phyloP scores from a whole-genome alignment of 108 stramenopile genomes.

The Pseudonitzschia delicatissima region DNA sequence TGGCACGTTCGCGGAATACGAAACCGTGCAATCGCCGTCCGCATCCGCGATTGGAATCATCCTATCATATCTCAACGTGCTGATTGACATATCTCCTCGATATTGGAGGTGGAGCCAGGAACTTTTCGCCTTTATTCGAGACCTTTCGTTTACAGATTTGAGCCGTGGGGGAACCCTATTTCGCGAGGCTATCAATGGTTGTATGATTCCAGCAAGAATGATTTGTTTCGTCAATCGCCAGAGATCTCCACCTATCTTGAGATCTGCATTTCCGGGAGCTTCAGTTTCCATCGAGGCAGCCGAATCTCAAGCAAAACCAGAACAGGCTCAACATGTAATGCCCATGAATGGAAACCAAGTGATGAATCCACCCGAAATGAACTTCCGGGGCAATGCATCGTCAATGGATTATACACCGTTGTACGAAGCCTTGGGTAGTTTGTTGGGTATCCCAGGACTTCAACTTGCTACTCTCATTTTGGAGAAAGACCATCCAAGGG shows the following conservation, averaged over 20 bases:
- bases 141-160: conserved; percentile 47
- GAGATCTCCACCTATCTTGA: conserved; percentile 43
- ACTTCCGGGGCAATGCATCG: conserved; percentile 39
- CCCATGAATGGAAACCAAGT: conserved; percentile 37
- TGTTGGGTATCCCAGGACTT: conserved; percentile 50
- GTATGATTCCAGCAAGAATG: conserved; percentile 70
- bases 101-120: conserved; percentile 62
- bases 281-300: conserved; percentile 50
- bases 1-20: conserved; percentile 19
- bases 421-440: conserved; percentile 67
- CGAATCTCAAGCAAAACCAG: conserved; percentile 53
- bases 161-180: conserved; percentile 42
- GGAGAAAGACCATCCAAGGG: conserved; percentile 54
- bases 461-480: conserved; percentile 48
- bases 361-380: conserved; percentile 41
- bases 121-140: conserved; percentile 62
- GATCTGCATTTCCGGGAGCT: conserved; percentile 66
- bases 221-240: conserved; percentile 63
- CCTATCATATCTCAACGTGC: conserved; percentile 54
- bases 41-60: conserved; percentile 67
- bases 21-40: conserved; percentile 9
- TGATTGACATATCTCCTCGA: conserved; percentile 66
- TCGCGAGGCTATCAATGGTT: conserved; percentile 57
- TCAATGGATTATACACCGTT: conserved; percentile 37
- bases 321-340: conserved; percentile 43